Percentiles rank a stretch among this genome's conserved stretches.
Evolutionary conservation across 768 basidiomycete genomes (phyloP).

Genomic region (Auricularia heimuer): DNA sequence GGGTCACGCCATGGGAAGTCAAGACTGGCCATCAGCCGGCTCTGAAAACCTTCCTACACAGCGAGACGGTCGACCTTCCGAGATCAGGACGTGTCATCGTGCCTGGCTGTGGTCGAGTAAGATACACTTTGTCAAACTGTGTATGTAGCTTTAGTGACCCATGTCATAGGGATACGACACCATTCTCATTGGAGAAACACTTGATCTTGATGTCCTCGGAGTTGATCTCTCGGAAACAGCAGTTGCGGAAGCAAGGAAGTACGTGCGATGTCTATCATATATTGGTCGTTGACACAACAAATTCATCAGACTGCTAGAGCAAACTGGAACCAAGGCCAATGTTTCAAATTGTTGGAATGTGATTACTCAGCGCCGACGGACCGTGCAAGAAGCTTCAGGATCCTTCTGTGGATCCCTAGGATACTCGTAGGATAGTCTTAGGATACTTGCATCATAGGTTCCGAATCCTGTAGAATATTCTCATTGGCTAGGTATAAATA

Average conservation of each 20-base stretch:
- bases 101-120: conserved; percentile 48
- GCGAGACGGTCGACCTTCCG: conserved; percentile 35
- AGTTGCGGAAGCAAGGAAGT: conserved; percentile 36
- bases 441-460: background rate
- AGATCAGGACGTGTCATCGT: conserved; percentile 34
- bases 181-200: conserved; percentile 37
- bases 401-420: background rate
- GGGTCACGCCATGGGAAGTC: conserved; percentile 55
- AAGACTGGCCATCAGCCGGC: conserved; percentile 45
- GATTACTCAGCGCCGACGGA: too few relatives aligned
- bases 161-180: conserved; percentile 49
- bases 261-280: background rate
- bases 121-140: background rate
- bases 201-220: conserved; percentile 40
- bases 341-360: too few relatives aligned
- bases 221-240: conserved; percentile 52
- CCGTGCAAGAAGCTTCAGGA: too few relatives aligned
- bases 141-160: background rate
- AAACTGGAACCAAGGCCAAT: background rate
- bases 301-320: background rate
- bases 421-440: background rate
- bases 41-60: conserved; percentile 40
- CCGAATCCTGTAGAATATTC: background rate
- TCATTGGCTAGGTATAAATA: background rate
- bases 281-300: background rate